Percentiles rank a stretch among this genome's conserved stretches.
These are phyloP conservation scores for Peronosclerospora sorghi DNA, from an alignment of 352 stramenopile species.

Conservation along the genomic window DNA sequence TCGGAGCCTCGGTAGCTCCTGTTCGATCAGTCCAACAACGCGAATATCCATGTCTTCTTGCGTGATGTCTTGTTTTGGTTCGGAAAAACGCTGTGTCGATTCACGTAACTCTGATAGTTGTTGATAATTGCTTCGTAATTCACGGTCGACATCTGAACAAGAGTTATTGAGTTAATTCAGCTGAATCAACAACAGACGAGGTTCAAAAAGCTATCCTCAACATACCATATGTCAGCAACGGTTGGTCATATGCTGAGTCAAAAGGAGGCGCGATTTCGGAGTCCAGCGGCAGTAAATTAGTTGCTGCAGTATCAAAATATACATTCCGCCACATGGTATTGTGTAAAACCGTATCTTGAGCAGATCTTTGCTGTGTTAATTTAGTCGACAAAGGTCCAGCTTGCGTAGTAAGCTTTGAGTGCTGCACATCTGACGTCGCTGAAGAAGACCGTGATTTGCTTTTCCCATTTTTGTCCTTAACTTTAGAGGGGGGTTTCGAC, in stretches of 20 bases:
- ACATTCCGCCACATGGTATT: conserved; percentile 34
- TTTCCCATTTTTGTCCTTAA: conserved; percentile 10
- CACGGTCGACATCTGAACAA: conserved; percentile 29
- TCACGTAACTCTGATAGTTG: conserved; percentile 38
- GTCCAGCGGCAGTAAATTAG: conserved; percentile 22
- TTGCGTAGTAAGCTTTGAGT: neutral
- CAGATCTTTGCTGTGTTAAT: conserved; percentile 16
- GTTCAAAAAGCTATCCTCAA: neutral
- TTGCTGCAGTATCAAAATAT: conserved; percentile 24
- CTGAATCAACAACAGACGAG: neutral
- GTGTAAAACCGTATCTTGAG: conserved; percentile 34
- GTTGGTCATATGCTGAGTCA: conserved; percentile 19
- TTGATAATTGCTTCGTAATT: conserved; percentile 36
- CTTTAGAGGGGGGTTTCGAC: conserved; percentile 4
- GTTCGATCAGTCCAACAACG: conserved; percentile 30
- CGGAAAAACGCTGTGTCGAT: conserved; percentile 19
- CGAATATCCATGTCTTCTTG: conserved; percentile 43
- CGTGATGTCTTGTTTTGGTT: conserved; percentile 4
- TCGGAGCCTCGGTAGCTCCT: conserved; percentile 33
- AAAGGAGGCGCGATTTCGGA: conserved; percentile 12
- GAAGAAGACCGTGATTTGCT: conserved; percentile 9
- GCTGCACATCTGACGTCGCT: conserved; percentile 7
- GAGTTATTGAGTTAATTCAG: too few relatives aligned
- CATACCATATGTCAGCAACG: conserved; percentile 33
- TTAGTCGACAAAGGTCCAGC: conserved; percentile 20